A percentile compares a stretch with the other conserved stretches of the same genome.
These are phyloP conservation scores for Pseudevernia furfuracea DNA, from an alignment of 495 filamentous ascomycete genomes.

Conservation along the genomic window DNA sequence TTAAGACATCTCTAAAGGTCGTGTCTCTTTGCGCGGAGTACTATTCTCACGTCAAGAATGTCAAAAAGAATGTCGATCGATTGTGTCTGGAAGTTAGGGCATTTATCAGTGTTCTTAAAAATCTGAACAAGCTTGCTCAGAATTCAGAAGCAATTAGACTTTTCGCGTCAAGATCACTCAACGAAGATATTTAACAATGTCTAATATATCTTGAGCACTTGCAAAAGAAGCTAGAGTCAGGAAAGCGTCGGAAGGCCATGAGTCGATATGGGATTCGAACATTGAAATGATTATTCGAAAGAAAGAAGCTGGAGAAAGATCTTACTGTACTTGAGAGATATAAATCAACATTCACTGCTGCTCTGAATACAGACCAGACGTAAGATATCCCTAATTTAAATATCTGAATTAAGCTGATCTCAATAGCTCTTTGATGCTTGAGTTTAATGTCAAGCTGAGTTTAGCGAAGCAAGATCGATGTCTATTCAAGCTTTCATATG, in stretches of 20 bases:
- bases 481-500: constrained; percentile 15
- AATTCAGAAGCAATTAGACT: constrained; percentile 10
- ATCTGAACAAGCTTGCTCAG: constrained; percentile 18
- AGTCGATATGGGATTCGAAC: constrained; percentile 32
- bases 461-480: constrained; percentile 9
- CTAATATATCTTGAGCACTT: constrained; percentile 29
- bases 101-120: constrained; percentile 28
- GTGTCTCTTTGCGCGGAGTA: constrained; percentile 7
- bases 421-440: constrained; percentile 4
- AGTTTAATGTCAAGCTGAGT: constrained; percentile 10
- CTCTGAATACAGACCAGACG: not conserved
- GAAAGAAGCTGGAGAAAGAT: constrained; percentile 33
- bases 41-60: constrained; percentile 29
- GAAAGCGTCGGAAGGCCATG: constrained; percentile 26
- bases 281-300: constrained; percentile 39
- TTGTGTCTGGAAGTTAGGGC: constrained; percentile 27
- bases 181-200: constrained; percentile 26
- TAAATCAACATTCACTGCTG: constrained; percentile 17
- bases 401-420: not conserved
- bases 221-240: constrained; percentile 31
- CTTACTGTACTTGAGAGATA: constrained; percentile 32
- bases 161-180: constrained; percentile 1
- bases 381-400: not conserved
- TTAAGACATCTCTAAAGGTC: constrained; percentile 30
- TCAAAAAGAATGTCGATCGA: constrained; percentile 31